Evolutionary conservation across 192 early-diverging fungal species (phyloP).

Genomic region (Martensiomyces pterosporus): DNA sequence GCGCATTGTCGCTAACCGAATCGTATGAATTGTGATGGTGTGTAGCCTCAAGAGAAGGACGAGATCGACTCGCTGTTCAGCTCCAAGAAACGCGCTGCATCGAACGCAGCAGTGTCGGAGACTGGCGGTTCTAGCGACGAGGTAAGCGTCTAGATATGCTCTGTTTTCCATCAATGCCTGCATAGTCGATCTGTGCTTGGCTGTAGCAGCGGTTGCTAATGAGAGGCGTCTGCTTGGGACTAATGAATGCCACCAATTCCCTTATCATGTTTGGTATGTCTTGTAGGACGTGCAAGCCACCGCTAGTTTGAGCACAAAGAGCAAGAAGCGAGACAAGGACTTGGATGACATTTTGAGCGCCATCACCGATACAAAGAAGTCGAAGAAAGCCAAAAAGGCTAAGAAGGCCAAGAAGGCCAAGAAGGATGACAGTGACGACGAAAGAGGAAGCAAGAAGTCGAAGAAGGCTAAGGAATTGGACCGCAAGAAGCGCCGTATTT

Average conservation of each 20-base stretch:
- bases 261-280: no score
- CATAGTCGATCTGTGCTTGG: no score
- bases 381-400: conserved; percentile 19
- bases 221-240: conserved; percentile 4
- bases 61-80: conserved; percentile 53
- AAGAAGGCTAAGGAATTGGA: conserved; percentile 9
- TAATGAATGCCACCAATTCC: conserved; percentile 5
- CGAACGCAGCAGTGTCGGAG: no score
- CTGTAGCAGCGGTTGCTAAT: no score
- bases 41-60: conserved; percentile 12
- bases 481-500: neutral
- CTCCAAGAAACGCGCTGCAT: conserved; percentile 50
- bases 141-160: no score
- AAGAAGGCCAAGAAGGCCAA: conserved; percentile 12
- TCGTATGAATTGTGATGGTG: neutral
- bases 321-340: conserved; percentile 41
- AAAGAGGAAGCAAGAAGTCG: conserved; percentile 35
- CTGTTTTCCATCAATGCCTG: no score
- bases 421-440: neutral
- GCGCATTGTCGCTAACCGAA: neutral
- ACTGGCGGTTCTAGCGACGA: no score
- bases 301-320: conserved; percentile 14
- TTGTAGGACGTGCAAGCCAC: conserved; percentile 14
- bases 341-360: conserved; percentile 53
- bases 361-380: conserved; percentile 53